Evolutionary conservation across 305 asterid genomes (phyloP), one percentile per base, ranked within the genome.

Genomic region (Rubia tinctorum): DNA sequence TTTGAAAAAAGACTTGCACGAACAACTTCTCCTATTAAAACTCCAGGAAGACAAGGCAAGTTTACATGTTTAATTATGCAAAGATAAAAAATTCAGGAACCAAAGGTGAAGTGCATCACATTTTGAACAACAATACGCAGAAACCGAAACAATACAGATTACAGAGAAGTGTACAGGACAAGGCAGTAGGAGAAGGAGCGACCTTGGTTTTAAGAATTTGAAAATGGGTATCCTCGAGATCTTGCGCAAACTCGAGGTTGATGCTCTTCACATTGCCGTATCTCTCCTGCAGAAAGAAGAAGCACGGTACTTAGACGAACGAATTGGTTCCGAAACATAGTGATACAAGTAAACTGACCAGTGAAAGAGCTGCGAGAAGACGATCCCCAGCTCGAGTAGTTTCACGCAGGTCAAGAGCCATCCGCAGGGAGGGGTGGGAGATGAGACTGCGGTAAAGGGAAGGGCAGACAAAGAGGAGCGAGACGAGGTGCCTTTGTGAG

Each of bases 321-420:
- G 22, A 25, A 20, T 45, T 7, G 17, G n/a, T 13, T 18, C n/a
- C 43, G 18, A 14, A 47, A 45, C 51, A 58, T 18, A n/a, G 12
- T 68, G 3, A 27, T 6, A 27, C 18, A 39, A 69, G 59, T 7
- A 0, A 37, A 62, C n/a, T 7, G 13, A 94, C 99, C 89, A 91
- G 82, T 69, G 93, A 90, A 79, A 94, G 97, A 73, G 99, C 98
- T 53, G 90, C 86, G 39, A 88, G 81, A 55, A 94, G 99, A 65
- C 96, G 90, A 82, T 89, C 82, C 70, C 99, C 98, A 47, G 95
- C 91, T 80, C 86, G 83, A 68, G 71, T 82, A 93, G 76, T 89
- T 88, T 92, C 98, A 71, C 80, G 99, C 82, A 92, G 87, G 86
- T 92, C 98, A 86, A 94, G 90, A 72, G 76, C 92, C 92, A 88